Base-by-base conservation (phyloP, 1,139 yeast species). In the Pichia sp. region DNA sequence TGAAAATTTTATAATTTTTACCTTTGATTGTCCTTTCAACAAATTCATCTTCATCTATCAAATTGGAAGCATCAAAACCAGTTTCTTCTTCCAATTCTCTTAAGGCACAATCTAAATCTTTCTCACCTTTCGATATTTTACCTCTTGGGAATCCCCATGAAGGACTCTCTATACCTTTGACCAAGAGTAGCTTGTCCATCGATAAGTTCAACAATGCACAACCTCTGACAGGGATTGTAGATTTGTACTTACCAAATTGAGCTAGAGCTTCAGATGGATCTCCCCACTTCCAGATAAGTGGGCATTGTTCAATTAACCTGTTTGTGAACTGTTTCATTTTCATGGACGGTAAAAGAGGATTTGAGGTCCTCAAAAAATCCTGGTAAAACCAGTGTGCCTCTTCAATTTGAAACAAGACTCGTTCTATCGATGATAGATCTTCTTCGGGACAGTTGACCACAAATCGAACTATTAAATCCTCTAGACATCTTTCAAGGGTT, bases 351-450 rank as follows among this genome's bases (percentile, higher is more conserved):
- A 93, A 75, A 34, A 78, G 71, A 2, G 95, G 95, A 67, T 90
- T 87, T 64, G 85, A 74, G 49, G 80, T 82, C 42, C 93, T 80
- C 16, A 87, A 77, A 66, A 87, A 92, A 71, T 95, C 99, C 50
- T 89, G 82, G 69, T 92, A 95, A 69, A 88, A 95, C 99, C 99
- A 95, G 66, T 91, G 97, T 2, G 99, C 99, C 71, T 95, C 99
- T 75, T 95, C 99, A 46, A 95, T 85, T 68, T 92, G 97, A 73
- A 95, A 95, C 66, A 91, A 82, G 41, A 92, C 87, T 66, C 99
- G 78, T 64, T 91, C 97, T 49, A 88, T 83, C 24, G 93, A 81
- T 36, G 93, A 83, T 54, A 92, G 73, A 69, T 93, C 99, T 67
- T 92, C 98, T 14, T 83, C 83, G 6, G 99, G 98, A 52, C 93